A percentile compares a stretch with the other conserved stretches of the same genome.
Evolutionary conservation across 1,284 basidiomycete species (phyloP).

Genomic region (Trametes polyzona): DNA sequence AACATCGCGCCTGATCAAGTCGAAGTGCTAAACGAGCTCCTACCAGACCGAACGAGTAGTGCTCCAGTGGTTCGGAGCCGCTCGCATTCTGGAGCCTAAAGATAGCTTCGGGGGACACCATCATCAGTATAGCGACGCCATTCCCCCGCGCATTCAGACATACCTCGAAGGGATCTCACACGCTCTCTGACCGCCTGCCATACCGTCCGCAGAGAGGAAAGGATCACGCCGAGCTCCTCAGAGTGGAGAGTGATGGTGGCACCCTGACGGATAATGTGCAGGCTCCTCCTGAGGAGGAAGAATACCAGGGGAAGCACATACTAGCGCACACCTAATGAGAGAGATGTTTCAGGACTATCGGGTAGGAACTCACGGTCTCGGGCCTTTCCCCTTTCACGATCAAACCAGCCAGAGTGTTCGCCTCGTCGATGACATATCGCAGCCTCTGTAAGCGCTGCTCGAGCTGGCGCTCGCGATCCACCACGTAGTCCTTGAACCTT

Average conservation of each 20-base stretch:
- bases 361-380: conserved; percentile 25
- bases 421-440: conserved; percentile 29
- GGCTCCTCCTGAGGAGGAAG: conserved; percentile 8
- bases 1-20: background rate
- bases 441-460: conserved; percentile 20
- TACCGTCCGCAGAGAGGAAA: background rate
- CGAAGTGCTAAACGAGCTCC: background rate
- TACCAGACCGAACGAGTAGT: conserved; percentile 34
- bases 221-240: conserved; percentile 5
- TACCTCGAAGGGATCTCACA: conserved; percentile 3
- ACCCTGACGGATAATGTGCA: conserved; percentile 6
- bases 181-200: background rate
- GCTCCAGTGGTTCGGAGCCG: conserved; percentile 26
- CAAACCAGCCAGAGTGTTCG: conserved; percentile 25
- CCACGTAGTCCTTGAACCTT: conserved; percentile 26
- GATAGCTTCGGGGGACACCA: conserved; percentile 34
- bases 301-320: conserved; percentile 16
- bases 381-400: conserved; percentile 22
- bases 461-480: conserved; percentile 26
- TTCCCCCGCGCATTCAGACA: background rate
- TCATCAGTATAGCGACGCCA: background rate
- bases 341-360: background rate
- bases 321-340: background rate
- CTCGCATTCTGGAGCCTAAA: conserved; percentile 36
- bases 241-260: background rate